Conservation (phyloP, 352 stramenopile genomes). For the Pilasporangium apinafurcum region DNA sequence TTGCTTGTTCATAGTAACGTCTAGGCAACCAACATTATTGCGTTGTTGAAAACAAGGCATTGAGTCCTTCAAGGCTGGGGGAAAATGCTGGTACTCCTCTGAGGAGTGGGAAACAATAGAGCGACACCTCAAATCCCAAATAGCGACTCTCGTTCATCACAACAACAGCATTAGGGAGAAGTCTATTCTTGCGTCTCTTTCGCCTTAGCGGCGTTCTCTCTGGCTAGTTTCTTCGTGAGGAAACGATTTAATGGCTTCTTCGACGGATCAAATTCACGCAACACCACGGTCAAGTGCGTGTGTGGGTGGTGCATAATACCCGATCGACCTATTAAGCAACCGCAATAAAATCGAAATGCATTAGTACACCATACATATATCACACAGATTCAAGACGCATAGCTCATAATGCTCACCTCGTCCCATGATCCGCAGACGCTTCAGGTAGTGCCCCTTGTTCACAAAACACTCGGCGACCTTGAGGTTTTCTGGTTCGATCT, state of each 20-base stretch:
- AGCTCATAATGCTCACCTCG: conserved; percentile 30
- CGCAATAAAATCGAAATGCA: conserved; percentile 2
- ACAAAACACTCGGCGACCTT: conserved; percentile 82
- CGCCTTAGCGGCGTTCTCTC: conserved; percentile 23
- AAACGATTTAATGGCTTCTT: conserved; percentile 73
- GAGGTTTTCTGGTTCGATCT: conserved; percentile 82
- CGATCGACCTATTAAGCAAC: conserved; percentile 39
- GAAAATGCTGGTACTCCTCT: too few species aligned
- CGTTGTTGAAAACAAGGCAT: too few species aligned
- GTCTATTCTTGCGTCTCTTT: too few species aligned
- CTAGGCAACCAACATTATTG: too few species aligned
- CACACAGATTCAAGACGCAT: neutral
- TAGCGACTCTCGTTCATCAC: too few species aligned
- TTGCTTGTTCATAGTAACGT: too few species aligned
- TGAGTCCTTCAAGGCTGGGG: too few species aligned
- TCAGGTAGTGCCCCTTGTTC: conserved; percentile 80
- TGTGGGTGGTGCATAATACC: conserved; percentile 82
- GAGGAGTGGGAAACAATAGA: too few species aligned
- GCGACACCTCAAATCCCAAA: too few species aligned
- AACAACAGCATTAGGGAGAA: too few species aligned
- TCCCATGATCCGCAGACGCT: conserved; percentile 82
- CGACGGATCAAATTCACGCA: conserved; percentile 73
- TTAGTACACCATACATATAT: neutral
- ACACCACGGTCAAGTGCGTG: conserved; percentile 72
- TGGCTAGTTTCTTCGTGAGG: conserved; percentile 66